Percentiles rank a stretch among this genome's conserved stretches.
Evolutionary conservation across 2,329 filamentous ascomycete species (phyloP).

Genomic region (Monilinia fructigena): DNA sequence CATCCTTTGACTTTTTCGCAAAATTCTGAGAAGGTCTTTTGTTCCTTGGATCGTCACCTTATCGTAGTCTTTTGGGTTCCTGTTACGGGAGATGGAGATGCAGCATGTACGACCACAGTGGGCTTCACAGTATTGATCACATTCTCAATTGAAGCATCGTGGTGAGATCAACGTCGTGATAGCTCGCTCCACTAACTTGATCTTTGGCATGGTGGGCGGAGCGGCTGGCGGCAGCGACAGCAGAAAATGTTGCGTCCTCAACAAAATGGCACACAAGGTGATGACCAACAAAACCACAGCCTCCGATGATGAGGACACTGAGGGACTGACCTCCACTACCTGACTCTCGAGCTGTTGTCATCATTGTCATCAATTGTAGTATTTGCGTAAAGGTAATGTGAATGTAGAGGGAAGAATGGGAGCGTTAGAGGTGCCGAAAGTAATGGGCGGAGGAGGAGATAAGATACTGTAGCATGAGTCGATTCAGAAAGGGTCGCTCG

Average conservation of each 20-base stretch:
- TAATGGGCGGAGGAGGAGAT: too few relatives aligned
- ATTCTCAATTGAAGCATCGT: background rate
- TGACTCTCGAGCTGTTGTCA: background rate
- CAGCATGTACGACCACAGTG: background rate
- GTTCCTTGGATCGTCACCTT: slow-evolving; percentile 12
- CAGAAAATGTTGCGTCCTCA: background rate
- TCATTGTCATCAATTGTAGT: background rate
- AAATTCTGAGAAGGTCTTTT: slow-evolving; percentile 5
- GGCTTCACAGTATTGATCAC: slow-evolving; percentile 4
- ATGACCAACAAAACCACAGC: slow-evolving; percentile 8
- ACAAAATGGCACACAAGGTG: slow-evolving; percentile 12
- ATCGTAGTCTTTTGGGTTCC: slow-evolving; percentile 4
- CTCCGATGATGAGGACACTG: background rate
- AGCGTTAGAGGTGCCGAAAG: too few relatives aligned
- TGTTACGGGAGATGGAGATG: slow-evolving; percentile 15
- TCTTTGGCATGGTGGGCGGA: background rate
- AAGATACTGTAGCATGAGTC: too few relatives aligned
- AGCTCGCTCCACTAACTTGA: background rate
- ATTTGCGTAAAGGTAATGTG: background rate
- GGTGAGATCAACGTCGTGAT: slow-evolving; percentile 15
- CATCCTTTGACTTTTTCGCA: background rate
- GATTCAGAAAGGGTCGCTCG: too few relatives aligned
- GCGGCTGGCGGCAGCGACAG: slow-evolving; percentile 8
- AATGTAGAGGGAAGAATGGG: background rate
- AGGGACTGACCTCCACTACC: background rate